Conservation (phyloP, 2,329 filamentous ascomycete genomes). For the Phialophora expanda region DNA sequence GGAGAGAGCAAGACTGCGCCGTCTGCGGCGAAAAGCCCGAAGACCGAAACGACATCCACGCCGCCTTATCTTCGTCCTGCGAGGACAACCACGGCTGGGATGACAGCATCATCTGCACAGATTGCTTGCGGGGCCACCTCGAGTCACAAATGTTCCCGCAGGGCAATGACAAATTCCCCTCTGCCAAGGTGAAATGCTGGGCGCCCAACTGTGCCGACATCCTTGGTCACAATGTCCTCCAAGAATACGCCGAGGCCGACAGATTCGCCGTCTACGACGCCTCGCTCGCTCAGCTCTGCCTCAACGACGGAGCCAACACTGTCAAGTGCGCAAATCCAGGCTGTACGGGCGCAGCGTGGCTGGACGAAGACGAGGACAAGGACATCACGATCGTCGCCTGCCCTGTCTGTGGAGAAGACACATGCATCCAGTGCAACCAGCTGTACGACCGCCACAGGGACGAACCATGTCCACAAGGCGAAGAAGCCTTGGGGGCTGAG, state of each 20-base stretch:
- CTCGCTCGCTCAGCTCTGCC: constrained; percentile 12
- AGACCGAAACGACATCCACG: constrained; percentile 11
- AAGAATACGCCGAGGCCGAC: neutral
- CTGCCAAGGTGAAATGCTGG: constrained; percentile 24
- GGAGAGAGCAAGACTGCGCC: constrained; percentile 21
- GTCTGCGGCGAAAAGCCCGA: constrained; percentile 19
- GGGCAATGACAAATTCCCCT: constrained; percentile 22
- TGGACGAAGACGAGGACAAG: constrained; percentile 18
- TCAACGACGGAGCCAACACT: constrained; percentile 20
- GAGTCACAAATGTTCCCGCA: constrained; percentile 27
- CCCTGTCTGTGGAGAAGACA: constrained; percentile 9
- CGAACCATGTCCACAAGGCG: constrained; percentile 23
- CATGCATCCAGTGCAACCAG: constrained; percentile 26
- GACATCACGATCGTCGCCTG: constrained; percentile 17
- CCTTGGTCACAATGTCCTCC: constrained; percentile 14
- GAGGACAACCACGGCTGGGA: constrained; percentile 21
- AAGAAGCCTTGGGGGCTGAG: constrained; percentile 10
- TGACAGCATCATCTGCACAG: constrained; percentile 23
- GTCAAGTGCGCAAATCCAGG: constrained; percentile 14
- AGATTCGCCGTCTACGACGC: constrained; percentile 22
- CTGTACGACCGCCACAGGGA: constrained; percentile 19
- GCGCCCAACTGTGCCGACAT: constrained; percentile 18
- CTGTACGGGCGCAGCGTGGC: constrained; percentile 19
- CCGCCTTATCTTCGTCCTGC: constrained; percentile 8
- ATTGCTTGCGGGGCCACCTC: constrained; percentile 21